These are phyloP conservation scores for Cladophialophora exuberans DNA, from an alignment of 2,329 filamentous ascomycete species.

Conservation along the genomic window DNA sequence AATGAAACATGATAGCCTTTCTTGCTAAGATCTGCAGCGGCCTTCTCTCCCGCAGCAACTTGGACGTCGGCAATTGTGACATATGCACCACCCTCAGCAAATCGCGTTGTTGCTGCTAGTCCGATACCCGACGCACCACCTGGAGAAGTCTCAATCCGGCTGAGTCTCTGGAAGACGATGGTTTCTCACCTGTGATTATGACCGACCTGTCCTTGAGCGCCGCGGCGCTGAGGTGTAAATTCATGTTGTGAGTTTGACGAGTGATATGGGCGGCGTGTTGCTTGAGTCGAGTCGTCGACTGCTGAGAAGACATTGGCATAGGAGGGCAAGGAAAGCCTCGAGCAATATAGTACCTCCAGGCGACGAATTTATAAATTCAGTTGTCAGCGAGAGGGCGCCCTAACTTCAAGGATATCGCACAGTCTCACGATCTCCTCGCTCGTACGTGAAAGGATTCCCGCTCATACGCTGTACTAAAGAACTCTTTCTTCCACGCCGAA, in stretches of 20 bases:
- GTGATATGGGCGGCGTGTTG: no score
- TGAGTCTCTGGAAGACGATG: background rate
- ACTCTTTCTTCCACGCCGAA: no score
- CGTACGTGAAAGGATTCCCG: no score
- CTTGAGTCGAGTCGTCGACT: no score
- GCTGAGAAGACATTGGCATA: no score
- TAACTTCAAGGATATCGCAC: no score
- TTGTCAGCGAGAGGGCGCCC: no score
- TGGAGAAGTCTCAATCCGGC: background rate
- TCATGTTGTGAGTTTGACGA: background rate
- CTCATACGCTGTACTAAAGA: no score
- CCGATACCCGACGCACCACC: slow-evolving; percentile 41
- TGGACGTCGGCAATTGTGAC: slow-evolving; percentile 43
- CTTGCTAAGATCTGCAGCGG: slow-evolving; percentile 1
- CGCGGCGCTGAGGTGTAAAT: slow-evolving; percentile 4
- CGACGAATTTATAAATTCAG: no score
- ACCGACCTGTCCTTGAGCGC: slow-evolving; percentile 16
- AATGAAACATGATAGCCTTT: slow-evolving; percentile 33
- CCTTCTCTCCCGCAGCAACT: background rate
- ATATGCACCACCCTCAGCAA: slow-evolving; percentile 43
- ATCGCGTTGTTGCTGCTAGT: slow-evolving; percentile 41
- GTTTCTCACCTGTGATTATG: slow-evolving; percentile 23
- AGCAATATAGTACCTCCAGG: no score
- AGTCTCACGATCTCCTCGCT: no score
- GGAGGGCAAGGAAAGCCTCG: no score